Evolutionary conservation across 2,329 filamentous ascomycete species (phyloP).

Genomic region (Microcera coccophila): DNA sequence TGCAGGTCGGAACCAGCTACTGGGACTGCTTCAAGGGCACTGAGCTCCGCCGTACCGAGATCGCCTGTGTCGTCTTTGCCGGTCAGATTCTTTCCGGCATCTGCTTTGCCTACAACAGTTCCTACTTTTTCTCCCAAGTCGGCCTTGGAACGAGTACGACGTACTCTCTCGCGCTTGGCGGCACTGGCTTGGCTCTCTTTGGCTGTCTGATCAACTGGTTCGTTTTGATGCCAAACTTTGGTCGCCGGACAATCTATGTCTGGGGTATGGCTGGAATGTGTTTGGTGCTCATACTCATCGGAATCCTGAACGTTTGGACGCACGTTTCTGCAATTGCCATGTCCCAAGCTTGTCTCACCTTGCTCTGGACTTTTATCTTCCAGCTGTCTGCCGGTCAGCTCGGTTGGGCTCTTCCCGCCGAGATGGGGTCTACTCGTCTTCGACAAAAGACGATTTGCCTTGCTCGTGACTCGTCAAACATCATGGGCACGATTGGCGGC

Average conservation of each 20-base stretch:
- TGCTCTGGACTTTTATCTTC: conserved; percentile 33
- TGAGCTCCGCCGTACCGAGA: conserved; percentile 38
- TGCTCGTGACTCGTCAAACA: conserved; percentile 26
- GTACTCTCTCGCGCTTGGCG: conserved; percentile 38
- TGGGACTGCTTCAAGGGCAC: conserved; percentile 42
- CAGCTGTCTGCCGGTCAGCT: conserved; percentile 38
- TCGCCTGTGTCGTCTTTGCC: conserved; percentile 34
- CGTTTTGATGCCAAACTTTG: conserved; percentile 38
- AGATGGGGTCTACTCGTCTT: conserved; percentile 30
- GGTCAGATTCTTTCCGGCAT: conserved; percentile 36
- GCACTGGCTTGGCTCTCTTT: conserved; percentile 37
- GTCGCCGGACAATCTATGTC: conserved; percentile 43
- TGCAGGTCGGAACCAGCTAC: conserved; percentile 38
- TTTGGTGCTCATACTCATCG: conserved; percentile 38
- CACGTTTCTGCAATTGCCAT: conserved; percentile 27
- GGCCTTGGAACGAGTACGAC: conserved; percentile 29
- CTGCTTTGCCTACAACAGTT: conserved; percentile 38
- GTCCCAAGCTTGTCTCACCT: conserved; percentile 32
- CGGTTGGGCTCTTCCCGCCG: conserved; percentile 32
- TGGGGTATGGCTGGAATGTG: conserved; percentile 41
- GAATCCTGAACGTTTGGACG: conserved; percentile 37
- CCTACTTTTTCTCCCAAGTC: conserved; percentile 40
- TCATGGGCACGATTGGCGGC: conserved; percentile 19
- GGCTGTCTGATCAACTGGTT: conserved; percentile 45
- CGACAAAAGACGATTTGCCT: conserved; percentile 33